Conservation (phyloP, 306 rosid genomes). For the Corylus avellana region DNA sequence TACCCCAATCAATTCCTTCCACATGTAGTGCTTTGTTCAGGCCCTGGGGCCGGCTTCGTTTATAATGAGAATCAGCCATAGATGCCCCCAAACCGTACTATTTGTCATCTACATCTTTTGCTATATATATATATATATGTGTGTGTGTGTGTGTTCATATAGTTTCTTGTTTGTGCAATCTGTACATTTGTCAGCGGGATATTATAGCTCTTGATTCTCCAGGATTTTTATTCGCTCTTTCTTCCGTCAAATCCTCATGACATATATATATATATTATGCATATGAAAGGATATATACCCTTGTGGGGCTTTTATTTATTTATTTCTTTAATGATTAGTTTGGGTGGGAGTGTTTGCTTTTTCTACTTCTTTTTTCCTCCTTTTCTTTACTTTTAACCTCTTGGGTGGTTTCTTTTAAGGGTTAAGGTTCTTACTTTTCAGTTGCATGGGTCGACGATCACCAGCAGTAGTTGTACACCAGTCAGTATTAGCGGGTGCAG, state of each 20-base stretch:
- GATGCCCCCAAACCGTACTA: neutral
- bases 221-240: neutral
- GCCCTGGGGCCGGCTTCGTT: neutral
- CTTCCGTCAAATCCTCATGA: too few relatives aligned
- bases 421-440: constrained; percentile 35
- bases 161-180: too few relatives aligned
- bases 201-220: neutral
- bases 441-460: constrained; percentile 21
- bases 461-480: neutral
- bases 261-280: too few relatives aligned
- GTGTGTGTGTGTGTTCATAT: neutral
- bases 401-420: constrained; percentile 20
- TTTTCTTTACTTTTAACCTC: constrained; percentile 5
- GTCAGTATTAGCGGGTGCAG: constrained; percentile 53
- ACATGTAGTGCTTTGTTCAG: neutral
- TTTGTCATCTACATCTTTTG: neutral
- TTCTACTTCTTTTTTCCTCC: neutral
- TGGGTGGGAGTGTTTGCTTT: neutral
- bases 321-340: constrained; percentile 4
- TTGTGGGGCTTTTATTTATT: neutral
- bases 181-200: too few relatives aligned
- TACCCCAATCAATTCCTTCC: neutral
- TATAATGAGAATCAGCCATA: too few relatives aligned
- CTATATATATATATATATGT: neutral
- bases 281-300: too few relatives aligned